These are phyloP conservation scores for Fusarium sp. DNA, from an alignment of 2,329 filamentous ascomycete genomes.

Conservation along the genomic window DNA sequence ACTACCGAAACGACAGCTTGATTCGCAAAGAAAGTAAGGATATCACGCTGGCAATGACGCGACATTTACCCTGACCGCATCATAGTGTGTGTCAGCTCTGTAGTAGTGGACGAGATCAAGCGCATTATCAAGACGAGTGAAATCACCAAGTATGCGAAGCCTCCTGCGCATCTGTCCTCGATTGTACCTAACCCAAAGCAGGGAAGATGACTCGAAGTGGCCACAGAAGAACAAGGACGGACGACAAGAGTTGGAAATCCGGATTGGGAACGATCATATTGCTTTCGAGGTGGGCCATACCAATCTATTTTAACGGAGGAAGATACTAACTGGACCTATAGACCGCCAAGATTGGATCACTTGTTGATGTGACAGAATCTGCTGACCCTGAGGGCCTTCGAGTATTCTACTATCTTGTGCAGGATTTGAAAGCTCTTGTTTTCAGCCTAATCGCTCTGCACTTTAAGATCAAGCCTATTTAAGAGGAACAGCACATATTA, in stretches of 20 bases:
- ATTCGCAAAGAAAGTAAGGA: conserved; percentile 99
- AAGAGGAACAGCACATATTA: conserved; percentile 34
- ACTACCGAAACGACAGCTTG: conserved; percentile 98
- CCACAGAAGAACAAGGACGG: conserved; percentile 99
- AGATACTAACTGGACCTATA: conserved; percentile 56
- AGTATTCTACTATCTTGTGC: conserved; percentile 98
- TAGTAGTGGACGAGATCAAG: conserved; percentile 94
- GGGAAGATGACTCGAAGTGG: conserved; percentile 99
- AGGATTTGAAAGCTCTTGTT: conserved; percentile 95
- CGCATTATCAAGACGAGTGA: conserved; percentile 97
- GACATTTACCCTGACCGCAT: conserved; percentile 26
- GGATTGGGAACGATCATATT: conserved; percentile 94
- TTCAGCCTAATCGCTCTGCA: conserved; percentile 97
- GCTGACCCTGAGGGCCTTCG: conserved; percentile 95
- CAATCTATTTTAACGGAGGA: not conserved
- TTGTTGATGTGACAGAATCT: conserved; percentile 97
- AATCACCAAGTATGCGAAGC: conserved; percentile 85
- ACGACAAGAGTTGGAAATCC: conserved; percentile 95
- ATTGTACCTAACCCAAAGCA: conserved; percentile 55
- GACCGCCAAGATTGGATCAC: conserved; percentile 98
- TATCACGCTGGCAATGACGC: not conserved
- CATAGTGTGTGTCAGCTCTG: conserved; percentile 93
- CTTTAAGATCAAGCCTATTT: conserved; percentile 94
- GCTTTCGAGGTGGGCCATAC: conserved; percentile 85
- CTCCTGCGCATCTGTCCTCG: conserved; percentile 2